phyloP scores from a whole-genome alignment of 805 yeast genomes.

The Kazachstania taianensis region DNA sequence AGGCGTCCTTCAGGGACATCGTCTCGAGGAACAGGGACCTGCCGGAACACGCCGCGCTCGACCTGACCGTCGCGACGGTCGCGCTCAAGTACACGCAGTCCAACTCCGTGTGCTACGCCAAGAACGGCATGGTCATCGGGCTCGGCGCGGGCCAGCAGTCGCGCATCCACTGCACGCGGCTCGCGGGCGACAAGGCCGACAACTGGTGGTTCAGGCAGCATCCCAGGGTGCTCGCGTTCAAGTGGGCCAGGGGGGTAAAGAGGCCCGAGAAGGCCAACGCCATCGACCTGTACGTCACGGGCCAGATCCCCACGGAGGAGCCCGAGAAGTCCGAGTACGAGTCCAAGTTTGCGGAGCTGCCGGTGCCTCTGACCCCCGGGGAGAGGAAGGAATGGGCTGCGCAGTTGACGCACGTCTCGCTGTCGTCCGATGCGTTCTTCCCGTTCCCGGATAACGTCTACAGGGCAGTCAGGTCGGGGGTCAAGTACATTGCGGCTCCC shows the following conservation, averaged over 20 bases:
- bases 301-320: slow-evolving; percentile 82
- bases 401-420: slow-evolving; percentile 73
- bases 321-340: slow-evolving; percentile 91
- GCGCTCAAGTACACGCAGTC: slow-evolving; percentile 98
- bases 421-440: slow-evolving; percentile 97
- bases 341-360: slow-evolving; percentile 74
- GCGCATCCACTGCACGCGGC: slow-evolving; percentile 95
- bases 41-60: slow-evolving; percentile 86
- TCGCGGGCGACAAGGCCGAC: slow-evolving; percentile 98
- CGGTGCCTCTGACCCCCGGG: slow-evolving; percentile 66
- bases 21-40: slow-evolving; percentile 77
- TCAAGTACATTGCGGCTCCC: slow-evolving; percentile 90
- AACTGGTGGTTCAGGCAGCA: slow-evolving; percentile 99
- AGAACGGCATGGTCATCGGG: slow-evolving; percentile 97
- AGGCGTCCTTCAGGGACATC: slow-evolving; percentile 81
- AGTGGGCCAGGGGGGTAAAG: slow-evolving; percentile 97
- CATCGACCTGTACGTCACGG: slow-evolving; percentile 83
- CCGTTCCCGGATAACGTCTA: slow-evolving; percentile 98
- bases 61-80: slow-evolving; percentile 91
- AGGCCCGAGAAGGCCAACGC: slow-evolving; percentile 98
- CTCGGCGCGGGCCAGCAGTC: slow-evolving; percentile 99
- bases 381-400: slow-evolving; percentile 83
- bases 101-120: slow-evolving; percentile 95
- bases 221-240: slow-evolving; percentile 82
- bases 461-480: slow-evolving; percentile 95